Evolutionary conservation across 2,329 filamentous ascomycete genomes (phyloP), one percentile per base, ranked within the genome.

Genomic region (Trichoderma breve): DNA sequence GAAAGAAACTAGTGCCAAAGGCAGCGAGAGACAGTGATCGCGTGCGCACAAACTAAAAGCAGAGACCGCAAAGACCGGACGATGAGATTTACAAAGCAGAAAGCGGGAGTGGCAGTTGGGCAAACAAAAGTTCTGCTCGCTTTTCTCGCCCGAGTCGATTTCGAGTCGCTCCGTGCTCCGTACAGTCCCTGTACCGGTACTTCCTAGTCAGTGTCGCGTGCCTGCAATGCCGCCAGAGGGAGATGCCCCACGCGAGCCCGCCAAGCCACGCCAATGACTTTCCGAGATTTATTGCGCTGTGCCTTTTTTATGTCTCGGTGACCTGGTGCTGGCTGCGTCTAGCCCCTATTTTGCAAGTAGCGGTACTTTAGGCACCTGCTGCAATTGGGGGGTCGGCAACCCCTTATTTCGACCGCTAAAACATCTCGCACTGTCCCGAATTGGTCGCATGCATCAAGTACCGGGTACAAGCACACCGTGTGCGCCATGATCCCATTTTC

Each of bases 141-240:
- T 51, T 34, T 58, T 43, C 18, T 58, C 32, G 64, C 30, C 60
- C 60, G 60, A 63, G 55, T 58, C 57, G 11, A 34, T 18, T 64
- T 64, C 61, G 32, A 43, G 39, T 24, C 28, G 8, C 65, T 68
- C 65, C 39, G 60, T 63, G 18, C 68, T 34, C 67, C 57, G 57
- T 61, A 34, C 55, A 30, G 43, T 34, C 57, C 53, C 18, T 12
- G 57, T 60, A 60, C 57, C 57, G 28, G 57, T 60, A 60, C 57
- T 34, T 53, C 24, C 47, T 6, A 53, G 58, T 61, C 55, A 72
- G 66, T 72, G 71, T 72, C 71, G 71, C 71, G 71, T 72, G 71
- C 71, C 67, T 61, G 62, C 32, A 36, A 71, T 65, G 34, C 71
- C 66, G 60, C 64, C 39, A 26, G 60, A 61, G 60, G 36, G 30